Percentiles rank a stretch among this genome's conserved stretches.
phyloP scores from a whole-genome alignment of 2,329 filamentous ascomycete genomes.

The Exophiala spinifera region DNA sequence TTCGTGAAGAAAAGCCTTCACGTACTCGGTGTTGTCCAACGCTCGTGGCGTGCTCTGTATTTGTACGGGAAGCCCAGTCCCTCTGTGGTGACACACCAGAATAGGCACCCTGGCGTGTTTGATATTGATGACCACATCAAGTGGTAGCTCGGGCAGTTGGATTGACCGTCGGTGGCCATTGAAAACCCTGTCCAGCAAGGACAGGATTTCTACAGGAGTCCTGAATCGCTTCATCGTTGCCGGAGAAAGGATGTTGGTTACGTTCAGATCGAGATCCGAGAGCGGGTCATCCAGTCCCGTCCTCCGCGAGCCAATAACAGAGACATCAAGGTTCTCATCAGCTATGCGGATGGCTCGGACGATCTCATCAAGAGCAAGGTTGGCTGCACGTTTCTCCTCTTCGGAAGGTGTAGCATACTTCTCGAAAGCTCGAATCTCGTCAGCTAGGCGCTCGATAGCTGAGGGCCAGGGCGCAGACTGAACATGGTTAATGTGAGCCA shows the following conservation, averaged over 20 bases:
- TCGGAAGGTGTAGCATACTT: slow-evolving; percentile 43
- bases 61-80: slow-evolving; percentile 51
- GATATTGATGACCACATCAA: slow-evolving; percentile 14
- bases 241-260: slow-evolving; percentile 11
- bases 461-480: neutral
- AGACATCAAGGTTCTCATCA: slow-evolving; percentile 33
- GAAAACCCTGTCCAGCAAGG: slow-evolving; percentile 9
- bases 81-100: slow-evolving; percentile 41
- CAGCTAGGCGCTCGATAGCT: slow-evolving; percentile 33
- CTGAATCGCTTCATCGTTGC: slow-evolving; percentile 5
- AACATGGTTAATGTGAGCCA: slow-evolving; percentile 1
- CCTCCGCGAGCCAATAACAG: slow-evolving; percentile 53
- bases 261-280: slow-evolving; percentile 55
- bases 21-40: slow-evolving; percentile 40
- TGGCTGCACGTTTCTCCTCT: slow-evolving; percentile 39
- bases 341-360: slow-evolving; percentile 31
- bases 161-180: slow-evolving; percentile 4
- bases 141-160: slow-evolving; percentile 4
- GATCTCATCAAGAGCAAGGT: slow-evolving; percentile 32
- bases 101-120: slow-evolving; percentile 32
- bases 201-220: slow-evolving; percentile 9
- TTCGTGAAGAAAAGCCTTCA: slow-evolving; percentile 47
- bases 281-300: slow-evolving; percentile 52
- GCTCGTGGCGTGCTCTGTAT: slow-evolving; percentile 49
- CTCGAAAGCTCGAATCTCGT: slow-evolving; percentile 49